A percentile compares a stretch with the other conserved stretches of the same genome.
Evolutionary conservation across 352 stramenopile genomes (phyloP).

Genomic region (Phytophthora podocarpi): DNA sequence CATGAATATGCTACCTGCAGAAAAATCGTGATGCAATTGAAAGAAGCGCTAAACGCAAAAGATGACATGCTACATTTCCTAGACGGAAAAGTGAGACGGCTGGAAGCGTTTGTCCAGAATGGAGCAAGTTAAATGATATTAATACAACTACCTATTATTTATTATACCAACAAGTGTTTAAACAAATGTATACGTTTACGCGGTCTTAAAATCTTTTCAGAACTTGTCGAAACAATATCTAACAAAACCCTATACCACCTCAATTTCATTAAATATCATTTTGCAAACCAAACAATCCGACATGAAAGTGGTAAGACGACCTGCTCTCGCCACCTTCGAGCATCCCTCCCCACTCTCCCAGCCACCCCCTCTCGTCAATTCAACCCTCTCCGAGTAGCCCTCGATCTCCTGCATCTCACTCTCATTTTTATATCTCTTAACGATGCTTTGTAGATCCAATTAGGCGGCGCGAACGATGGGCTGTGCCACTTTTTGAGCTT

Average conservation of each 20-base stretch:
- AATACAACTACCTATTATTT: too few species aligned
- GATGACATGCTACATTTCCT: conserved; percentile 67
- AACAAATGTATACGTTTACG: too few species aligned
- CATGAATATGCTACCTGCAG: conserved; percentile 26
- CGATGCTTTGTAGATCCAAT: conserved; percentile 60
- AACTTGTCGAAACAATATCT: too few species aligned
- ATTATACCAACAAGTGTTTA: too few species aligned
- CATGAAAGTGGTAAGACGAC: conserved; percentile 45
- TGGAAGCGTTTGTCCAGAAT: too few species aligned
- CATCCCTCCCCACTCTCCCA: neutral
- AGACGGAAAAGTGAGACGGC: conserved; percentile 53
- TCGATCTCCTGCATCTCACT: conserved; percentile 18
- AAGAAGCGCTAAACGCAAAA: conserved; percentile 59
- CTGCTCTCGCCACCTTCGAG: neutral
- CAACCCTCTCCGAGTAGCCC: neutral
- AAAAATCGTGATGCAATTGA: conserved; percentile 58
- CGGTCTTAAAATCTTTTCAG: too few species aligned
- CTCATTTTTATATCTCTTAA: conserved; percentile 11
- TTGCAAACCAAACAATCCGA: conserved; percentile 2
- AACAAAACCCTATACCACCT: too few species aligned
- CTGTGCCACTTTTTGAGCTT: conserved; percentile 84
- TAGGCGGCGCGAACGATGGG: conserved; percentile 69
- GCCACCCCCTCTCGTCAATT: neutral
- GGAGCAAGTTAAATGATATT: too few species aligned
- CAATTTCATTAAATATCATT: too few species aligned